Evolutionary conservation across 306 rosid species (phyloP).

Genomic region (Clitoria ternatea): DNA sequence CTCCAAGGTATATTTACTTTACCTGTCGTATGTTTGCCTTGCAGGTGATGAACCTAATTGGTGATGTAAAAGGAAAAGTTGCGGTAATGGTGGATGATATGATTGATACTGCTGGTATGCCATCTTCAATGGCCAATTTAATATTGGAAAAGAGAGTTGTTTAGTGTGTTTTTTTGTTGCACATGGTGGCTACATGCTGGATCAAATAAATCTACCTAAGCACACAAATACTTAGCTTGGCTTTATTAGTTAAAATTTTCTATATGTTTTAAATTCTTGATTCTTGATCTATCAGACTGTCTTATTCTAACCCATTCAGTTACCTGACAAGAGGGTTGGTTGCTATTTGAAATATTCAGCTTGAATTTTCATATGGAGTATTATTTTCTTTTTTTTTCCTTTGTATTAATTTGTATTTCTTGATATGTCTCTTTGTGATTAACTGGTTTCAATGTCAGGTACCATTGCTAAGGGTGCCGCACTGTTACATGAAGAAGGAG

Average conservation of each 20-base stretch:
- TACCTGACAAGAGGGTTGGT: background rate
- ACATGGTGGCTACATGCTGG: background rate
- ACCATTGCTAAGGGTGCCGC: slow-evolving; percentile 96
- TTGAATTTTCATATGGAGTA: background rate
- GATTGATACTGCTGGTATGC: slow-evolving; percentile 99
- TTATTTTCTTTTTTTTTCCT: background rate
- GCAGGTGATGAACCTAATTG: slow-evolving; percentile 97
- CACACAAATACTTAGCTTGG: background rate
- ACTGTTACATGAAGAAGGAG: slow-evolving; percentile 88
- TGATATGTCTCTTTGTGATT: background rate
- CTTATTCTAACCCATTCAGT: background rate
- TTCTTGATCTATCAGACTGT: background rate
- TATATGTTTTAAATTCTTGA: background rate
- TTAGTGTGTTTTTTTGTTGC: background rate
- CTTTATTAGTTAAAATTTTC: background rate
- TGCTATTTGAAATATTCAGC: background rate
- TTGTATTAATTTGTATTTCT: background rate
- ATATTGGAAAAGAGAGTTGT: background rate
- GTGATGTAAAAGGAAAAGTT: slow-evolving; percentile 96
- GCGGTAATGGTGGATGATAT: slow-evolving; percentile 99
- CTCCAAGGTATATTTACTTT: slow-evolving; percentile 8
- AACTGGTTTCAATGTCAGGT: slow-evolving; percentile 38
- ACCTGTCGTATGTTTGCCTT: slow-evolving; percentile 16
- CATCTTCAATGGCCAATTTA: slow-evolving; percentile 10
- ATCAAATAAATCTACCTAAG: background rate